phyloP scores from a whole-genome alignment of 257 asterid genomes.

The Dorcoceras hygrometricum region DNA sequence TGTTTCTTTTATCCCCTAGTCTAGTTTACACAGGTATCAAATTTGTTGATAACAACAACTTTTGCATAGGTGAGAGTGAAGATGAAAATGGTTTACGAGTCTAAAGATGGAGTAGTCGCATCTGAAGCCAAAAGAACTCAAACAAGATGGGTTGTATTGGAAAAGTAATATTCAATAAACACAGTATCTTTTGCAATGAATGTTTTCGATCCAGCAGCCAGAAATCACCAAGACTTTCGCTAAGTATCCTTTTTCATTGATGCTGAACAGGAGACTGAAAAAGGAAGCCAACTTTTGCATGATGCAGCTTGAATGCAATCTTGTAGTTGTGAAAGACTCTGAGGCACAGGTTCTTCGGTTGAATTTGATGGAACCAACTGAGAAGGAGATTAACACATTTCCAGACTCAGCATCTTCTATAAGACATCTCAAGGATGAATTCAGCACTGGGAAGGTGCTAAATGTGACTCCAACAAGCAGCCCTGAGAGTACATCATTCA shows the following conservation, averaged over 20 bases:
- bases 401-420: slow-evolving; percentile 24
- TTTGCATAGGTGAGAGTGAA: slow-evolving; percentile 54
- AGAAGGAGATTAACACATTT: slow-evolving; percentile 24
- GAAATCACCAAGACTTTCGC: not conserved
- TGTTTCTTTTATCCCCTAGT: slow-evolving; percentile 4
- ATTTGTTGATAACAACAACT: not conserved
- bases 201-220: not conserved
- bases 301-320: slow-evolving; percentile 75
- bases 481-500: slow-evolving; percentile 51
- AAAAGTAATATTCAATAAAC: slow-evolving; percentile 51
- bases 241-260: not conserved
- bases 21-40: not conserved
- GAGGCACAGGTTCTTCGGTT: slow-evolving; percentile 70
- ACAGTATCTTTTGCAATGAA: not conserved
- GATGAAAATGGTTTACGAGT: slow-evolving; percentile 61
- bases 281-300: slow-evolving; percentile 65
- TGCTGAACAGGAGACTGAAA: slow-evolving; percentile 49
- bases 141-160: slow-evolving; percentile 78
- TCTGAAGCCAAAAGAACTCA: slow-evolving; percentile 69
- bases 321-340: slow-evolving; percentile 55
- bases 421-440: slow-evolving; percentile 21
- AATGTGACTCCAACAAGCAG: slow-evolving; percentile 86
- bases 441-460: slow-evolving; percentile 52
- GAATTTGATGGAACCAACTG: slow-evolving; percentile 54
- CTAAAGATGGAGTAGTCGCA: slow-evolving; percentile 67